Evolutionary conservation across 2,329 filamentous ascomycete species (phyloP), one percentile per base, ranked within the genome.

Genomic region (Verticillium alfalfae): DNA sequence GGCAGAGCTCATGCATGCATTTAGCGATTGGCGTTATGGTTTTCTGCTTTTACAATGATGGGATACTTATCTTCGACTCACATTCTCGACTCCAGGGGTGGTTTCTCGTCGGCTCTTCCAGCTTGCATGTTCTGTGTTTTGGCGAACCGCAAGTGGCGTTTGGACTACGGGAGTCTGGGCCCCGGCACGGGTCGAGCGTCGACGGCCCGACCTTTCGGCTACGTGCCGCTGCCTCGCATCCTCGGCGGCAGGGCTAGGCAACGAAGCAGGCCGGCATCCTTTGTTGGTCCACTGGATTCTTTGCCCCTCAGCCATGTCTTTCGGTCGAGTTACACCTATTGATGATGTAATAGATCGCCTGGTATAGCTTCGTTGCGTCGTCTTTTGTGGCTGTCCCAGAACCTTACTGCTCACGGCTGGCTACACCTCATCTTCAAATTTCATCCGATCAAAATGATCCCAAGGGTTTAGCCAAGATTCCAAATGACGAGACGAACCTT

Each of bases 131-230:
- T 31, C 26, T 31, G 37, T 37, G 57, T 45, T 39, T 39, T 56
- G 57, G 57, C 22, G 61, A 36, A 58, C 16, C 38, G 31, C 61
- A 45, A 39, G 8, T 31, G 34, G 37, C 12, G 59, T 34, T 58
- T 52, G 58, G 45, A 34, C 22, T 34, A 59, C 57, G 64, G 55
- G 34, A 62, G 63, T 57, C 63, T 60, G 55, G 18, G n/a, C 8
- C 45, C 13, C 8, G 10, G 9, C 10, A 18, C 45, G 12, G 18
- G 10, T 52, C 18, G 18, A n/a, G 18, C n/a, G 10, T 22, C 4
- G 45, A n/a, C 18, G 18, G 18, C 18, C 10, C 10, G 18, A 6
- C 18, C 18, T 18, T 13, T 52, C 45, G 45, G 45, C 18, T 22
- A 26, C 6, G 12, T 52, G 5, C 18, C 4, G 18, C 9, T 10